Percentiles rank a stretch among this genome's conserved stretches.
These are phyloP conservation scores for Lactifluus subvellereus DNA, from an alignment of 768 basidiomycete genomes.

Conservation along the genomic window DNA sequence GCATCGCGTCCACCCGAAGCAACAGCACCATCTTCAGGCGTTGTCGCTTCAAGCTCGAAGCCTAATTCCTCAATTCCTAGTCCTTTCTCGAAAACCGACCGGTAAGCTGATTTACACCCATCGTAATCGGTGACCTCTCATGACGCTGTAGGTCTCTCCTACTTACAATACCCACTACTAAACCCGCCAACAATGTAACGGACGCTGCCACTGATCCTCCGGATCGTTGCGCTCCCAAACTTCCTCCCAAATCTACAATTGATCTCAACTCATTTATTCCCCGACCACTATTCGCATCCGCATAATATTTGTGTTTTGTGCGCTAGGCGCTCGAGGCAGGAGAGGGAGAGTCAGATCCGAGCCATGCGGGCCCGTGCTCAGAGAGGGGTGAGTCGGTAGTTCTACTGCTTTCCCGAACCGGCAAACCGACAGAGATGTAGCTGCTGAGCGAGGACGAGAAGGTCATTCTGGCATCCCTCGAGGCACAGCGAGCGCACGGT, in stretches of 20 bases:
- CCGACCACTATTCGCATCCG: slow-evolving; percentile 58
- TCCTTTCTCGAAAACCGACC: slow-evolving; percentile 47
- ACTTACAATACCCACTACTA: slow-evolving; percentile 26
- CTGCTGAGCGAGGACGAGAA: slow-evolving; percentile 63
- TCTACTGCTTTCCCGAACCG: slow-evolving; percentile 4
- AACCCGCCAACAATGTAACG: slow-evolving; percentile 24
- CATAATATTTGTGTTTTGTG: slow-evolving; percentile 42
- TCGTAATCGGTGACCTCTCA: slow-evolving; percentile 42
- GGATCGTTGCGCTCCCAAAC: slow-evolving; percentile 28
- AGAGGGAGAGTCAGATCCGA: slow-evolving; percentile 61
- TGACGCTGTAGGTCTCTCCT: slow-evolving; percentile 50
- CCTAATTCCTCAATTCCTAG: slow-evolving; percentile 25
- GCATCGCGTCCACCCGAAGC: slow-evolving; percentile 20
- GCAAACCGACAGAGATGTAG: slow-evolving; percentile 29
- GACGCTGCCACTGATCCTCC: slow-evolving; percentile 24
- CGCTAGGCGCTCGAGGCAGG: slow-evolving; percentile 64
- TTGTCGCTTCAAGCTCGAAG: slow-evolving; percentile 14
- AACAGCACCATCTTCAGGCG: slow-evolving; percentile 25
- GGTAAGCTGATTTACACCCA: slow-evolving; percentile 46
- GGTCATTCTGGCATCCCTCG: slow-evolving; percentile 48
- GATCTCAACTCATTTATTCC: slow-evolving; percentile 52
- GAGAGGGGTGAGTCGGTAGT: slow-evolving; percentile 56
- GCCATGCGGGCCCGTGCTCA: slow-evolving; percentile 67
- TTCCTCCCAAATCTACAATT: slow-evolving; percentile 32
- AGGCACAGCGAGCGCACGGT: slow-evolving; percentile 37